These are phyloP conservation scores for Clarireedia paspali DNA, from an alignment of 2,329 filamentous ascomycete species.

Conservation along the genomic window DNA sequence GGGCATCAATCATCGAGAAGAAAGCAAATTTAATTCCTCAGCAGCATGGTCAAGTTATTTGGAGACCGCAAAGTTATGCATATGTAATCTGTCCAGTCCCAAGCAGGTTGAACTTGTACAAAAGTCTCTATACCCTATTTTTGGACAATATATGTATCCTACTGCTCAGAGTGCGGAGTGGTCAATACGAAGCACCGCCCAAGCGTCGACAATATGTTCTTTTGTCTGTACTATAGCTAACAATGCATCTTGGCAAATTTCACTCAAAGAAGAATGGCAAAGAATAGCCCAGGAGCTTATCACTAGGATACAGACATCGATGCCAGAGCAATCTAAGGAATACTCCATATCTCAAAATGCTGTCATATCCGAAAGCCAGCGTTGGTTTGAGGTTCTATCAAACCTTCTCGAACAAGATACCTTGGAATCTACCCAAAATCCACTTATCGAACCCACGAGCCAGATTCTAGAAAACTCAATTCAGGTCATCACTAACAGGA, in stretches of 20 bases:
- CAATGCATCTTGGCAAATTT: slow-evolving; percentile 36
- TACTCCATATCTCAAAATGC: slow-evolving; percentile 64
- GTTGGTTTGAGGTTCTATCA: slow-evolving; percentile 50
- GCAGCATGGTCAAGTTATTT: slow-evolving; percentile 73
- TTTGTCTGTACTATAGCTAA: slow-evolving; percentile 36
- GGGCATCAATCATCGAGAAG: slow-evolving; percentile 68
- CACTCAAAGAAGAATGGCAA: slow-evolving; percentile 54
- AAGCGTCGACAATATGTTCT: slow-evolving; percentile 36
- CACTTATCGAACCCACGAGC: slow-evolving; percentile 14
- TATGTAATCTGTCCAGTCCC: slow-evolving; percentile 37
- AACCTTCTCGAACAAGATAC: slow-evolving; percentile 28
- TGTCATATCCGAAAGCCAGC: slow-evolving; percentile 55
- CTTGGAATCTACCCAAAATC: slow-evolving; percentile 14
- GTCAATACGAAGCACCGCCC: slow-evolving; percentile 15
- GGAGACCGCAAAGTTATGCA: slow-evolving; percentile 48
- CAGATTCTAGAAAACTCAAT: slow-evolving; percentile 33
- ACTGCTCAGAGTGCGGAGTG: slow-evolving; percentile 14
- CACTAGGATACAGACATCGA: slow-evolving; percentile 61
- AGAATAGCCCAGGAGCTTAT: slow-evolving; percentile 54
- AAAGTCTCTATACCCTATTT: slow-evolving; percentile 45
- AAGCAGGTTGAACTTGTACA: slow-evolving; percentile 38
- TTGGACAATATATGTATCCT: slow-evolving; percentile 43
- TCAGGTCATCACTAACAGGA: slow-evolving; percentile 41
- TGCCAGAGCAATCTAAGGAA: slow-evolving; percentile 75
- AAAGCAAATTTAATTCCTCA: slow-evolving; percentile 59